Base-by-base conservation (phyloP, 2,329 filamentous ascomycete genomes). In the Dothistroma pini region DNA sequence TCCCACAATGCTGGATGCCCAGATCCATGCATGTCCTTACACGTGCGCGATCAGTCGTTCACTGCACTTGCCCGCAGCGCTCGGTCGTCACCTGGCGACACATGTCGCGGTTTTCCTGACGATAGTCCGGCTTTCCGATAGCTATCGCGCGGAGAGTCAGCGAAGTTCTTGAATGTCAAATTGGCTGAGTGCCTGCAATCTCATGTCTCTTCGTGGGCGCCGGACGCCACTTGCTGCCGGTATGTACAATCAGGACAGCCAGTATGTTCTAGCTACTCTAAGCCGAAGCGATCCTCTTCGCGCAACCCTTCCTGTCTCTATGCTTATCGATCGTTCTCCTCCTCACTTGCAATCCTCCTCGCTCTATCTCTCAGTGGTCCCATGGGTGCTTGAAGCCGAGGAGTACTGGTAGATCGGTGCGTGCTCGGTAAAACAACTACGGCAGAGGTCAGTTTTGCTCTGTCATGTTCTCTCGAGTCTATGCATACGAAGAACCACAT, bases 331-430 rank as follows among this genome's bases (percentile, higher is more conserved):
- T 29, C 32, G 21, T 34, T 25, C 47, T 4, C 51, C 44, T 41
- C 48, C 10, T 22, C 59, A n/a, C 47, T 22, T 5, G 14, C 11
- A 16, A 10, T 19, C 16, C 49, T 52, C 11, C 49, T 12, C 10
- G 12, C 49, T 21, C 14, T 1, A 44, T 19, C 32, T 52, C 51
- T 84, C 81, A 96, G 80, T 96, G 92, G 70, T 97, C 93, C 91
- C 92, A 97, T 68, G 92, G 95, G 78, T 97, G 95, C 81, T 92
- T 97, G 89, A 87, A 91, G 76, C 95, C 95, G 71, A 99, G 76
- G 66, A 97, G 81, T 58, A 87, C 93, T 25, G 93, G 84, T n/a
- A 93, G 93, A 73, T 99, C 95, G 81, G 97, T 89, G 86, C 93
- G 96, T 72, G 92, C 91, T 72, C 95, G 87, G 81, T 97, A 97